These are phyloP conservation scores for Nepenthes alata DNA, from an alignment of 179 eudicot species.

Conservation along the genomic window DNA sequence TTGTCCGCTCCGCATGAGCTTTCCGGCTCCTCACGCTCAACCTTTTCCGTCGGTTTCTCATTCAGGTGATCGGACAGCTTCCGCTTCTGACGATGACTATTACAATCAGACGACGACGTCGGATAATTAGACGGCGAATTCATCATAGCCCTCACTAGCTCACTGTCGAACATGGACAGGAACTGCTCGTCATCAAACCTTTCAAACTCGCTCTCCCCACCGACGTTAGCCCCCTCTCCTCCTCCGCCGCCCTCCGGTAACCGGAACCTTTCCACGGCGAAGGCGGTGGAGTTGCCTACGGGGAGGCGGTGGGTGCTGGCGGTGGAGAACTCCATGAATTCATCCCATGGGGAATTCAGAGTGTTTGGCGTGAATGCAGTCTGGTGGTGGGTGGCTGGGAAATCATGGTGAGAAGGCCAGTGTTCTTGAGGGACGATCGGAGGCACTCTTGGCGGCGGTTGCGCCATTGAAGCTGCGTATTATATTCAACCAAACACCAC, in stretches of 20 bases:
- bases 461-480: constrained; percentile 13
- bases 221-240: constrained; percentile 10
- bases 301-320: constrained; percentile 58
- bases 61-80: constrained; percentile 9
- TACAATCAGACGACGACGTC: constrained; percentile 66
- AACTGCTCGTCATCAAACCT: constrained; percentile 74
- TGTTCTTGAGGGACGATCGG: constrained; percentile 10
- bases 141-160: constrained; percentile 12
- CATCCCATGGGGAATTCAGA: constrained; percentile 19
- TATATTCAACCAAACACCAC: background rate
- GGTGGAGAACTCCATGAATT: constrained; percentile 68
- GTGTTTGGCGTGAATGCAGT: background rate
- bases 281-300: constrained; percentile 61
- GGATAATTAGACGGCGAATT: constrained; percentile 37
- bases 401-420: background rate
- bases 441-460: constrained; percentile 25
- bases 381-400: background rate
- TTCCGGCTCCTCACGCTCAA: constrained; percentile 44
- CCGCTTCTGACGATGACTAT: constrained; percentile 34
- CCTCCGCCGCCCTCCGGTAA: constrained; percentile 17
- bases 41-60: constrained; percentile 12
- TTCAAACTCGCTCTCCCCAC: constrained; percentile 27
- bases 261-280: constrained; percentile 25
- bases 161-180: constrained; percentile 70
- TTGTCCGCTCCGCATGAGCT: constrained; percentile 34